These are phyloP conservation scores for Phytophthora sojae DNA, from an alignment of 352 stramenopile genomes.

Conservation along the genomic window DNA sequence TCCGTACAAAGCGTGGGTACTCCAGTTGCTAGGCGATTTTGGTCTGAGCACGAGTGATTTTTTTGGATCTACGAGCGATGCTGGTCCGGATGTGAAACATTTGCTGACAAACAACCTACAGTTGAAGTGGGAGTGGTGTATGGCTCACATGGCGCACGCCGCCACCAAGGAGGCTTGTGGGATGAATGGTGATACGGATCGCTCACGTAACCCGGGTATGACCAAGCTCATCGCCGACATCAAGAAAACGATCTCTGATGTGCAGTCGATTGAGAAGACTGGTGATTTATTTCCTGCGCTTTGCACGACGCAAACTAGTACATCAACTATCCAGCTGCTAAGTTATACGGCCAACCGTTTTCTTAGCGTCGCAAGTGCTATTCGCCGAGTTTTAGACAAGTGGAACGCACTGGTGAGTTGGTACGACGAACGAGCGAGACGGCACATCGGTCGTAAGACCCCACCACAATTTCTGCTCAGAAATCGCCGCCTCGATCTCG, in stretches of 20 bases:
- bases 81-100: slow-evolving; percentile 1
- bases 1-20: too few relatives aligned
- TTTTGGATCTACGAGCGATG: slow-evolving; percentile 3
- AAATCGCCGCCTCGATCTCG: neutral
- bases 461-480: slow-evolving; percentile 6
- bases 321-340: neutral
- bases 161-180: slow-evolving; percentile 4
- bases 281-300: slow-evolving; percentile 12
- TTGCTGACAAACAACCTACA: neutral
- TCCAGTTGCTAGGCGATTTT: too few relatives aligned
- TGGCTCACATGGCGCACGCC: slow-evolving; percentile 11
- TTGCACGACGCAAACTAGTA: slow-evolving; percentile 3
- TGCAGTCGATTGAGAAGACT: slow-evolving; percentile 6
- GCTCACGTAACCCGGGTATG: neutral
- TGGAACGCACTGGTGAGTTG: slow-evolving; percentile 6
- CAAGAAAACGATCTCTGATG: slow-evolving; percentile 7
- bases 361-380: neutral
- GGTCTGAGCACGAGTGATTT: neutral
- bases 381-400: slow-evolving; percentile 12
- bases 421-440: slow-evolving; percentile 5
- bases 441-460: neutral
- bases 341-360: slow-evolving; percentile 1
- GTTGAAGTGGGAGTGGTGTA: slow-evolving; percentile 7
- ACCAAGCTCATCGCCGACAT: neutral
- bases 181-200: slow-evolving; percentile 3